phyloP scores from a whole-genome alignment of 257 asterid genomes.

The Solanum lycopersicoides region DNA sequence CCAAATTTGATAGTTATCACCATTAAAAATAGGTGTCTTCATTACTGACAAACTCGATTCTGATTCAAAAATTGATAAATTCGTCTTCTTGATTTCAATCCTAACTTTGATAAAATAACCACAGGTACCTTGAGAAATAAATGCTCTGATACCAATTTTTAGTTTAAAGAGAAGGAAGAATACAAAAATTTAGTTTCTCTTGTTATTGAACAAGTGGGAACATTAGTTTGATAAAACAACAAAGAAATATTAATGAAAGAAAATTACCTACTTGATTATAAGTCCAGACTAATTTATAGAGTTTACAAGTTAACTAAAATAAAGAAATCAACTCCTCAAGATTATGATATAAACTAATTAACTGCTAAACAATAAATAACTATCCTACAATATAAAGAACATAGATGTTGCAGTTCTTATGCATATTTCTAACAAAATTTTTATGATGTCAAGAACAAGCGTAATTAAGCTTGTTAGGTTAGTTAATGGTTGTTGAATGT shows the following conservation, averaged over 20 bases:
- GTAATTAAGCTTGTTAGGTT: not conserved
- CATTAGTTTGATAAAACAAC: not conserved
- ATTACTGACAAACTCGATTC: not conserved
- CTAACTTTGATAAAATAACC: not conserved
- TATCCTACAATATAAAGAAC: not conserved
- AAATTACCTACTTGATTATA: not conserved
- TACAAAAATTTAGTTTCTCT: too few relatives aligned
- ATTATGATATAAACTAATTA: too few relatives aligned
- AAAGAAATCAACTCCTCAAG: not conserved
- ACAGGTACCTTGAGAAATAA: not conserved
- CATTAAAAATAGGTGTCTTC: not conserved
- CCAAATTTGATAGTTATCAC: not conserved
- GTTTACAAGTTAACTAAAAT: not conserved
- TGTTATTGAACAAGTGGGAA: not conserved
- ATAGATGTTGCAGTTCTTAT: not conserved
- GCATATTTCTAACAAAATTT: too few relatives aligned
- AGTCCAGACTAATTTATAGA: not conserved
- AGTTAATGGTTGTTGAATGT: not conserved
- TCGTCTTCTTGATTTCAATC: not conserved
- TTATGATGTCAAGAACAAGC: too few relatives aligned
- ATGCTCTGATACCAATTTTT: not conserved
- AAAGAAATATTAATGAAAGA: too few relatives aligned
- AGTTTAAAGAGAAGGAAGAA: not conserved
- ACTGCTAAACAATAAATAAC: not conserved
- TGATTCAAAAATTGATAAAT: too few relatives aligned